Conservation (phyloP, 2,329 filamentous ascomycete species). For the Neonectria magnoliae region DNA sequence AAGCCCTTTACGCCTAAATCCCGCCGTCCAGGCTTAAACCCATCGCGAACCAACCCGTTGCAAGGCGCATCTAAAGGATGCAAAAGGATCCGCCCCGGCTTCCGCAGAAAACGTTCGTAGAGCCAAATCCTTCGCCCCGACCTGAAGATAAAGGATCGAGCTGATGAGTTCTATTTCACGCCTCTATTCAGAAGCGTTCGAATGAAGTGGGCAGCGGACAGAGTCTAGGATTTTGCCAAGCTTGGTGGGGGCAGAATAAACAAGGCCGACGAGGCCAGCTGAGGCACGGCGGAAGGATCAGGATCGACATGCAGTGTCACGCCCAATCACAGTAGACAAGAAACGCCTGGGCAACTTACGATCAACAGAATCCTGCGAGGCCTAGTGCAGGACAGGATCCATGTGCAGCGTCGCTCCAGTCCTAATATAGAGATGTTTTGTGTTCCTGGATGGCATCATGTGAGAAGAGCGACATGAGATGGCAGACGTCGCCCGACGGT, state of each 20-base stretch:
- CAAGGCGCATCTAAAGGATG: not conserved
- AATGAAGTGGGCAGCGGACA: too few relatives aligned
- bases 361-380: not conserved
- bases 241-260: not conserved
- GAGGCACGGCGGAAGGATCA: not conserved
- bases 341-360: not conserved
- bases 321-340: not conserved
- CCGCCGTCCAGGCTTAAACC: not conserved
- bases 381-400: not conserved
- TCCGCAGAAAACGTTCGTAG: not conserved
- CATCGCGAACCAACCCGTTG: not conserved
- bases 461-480: not conserved
- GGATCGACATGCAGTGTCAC: not conserved
- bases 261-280: not conserved
- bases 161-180: not conserved
- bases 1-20: not conserved
- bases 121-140: not conserved
- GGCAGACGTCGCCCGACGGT: not conserved
- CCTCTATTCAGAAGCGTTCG: not conserved
- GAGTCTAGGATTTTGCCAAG: not conserved
- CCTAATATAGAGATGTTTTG: not conserved
- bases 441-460: not conserved
- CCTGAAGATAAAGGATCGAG: not conserved
- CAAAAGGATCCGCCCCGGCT: not conserved
- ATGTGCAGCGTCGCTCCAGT: not conserved